These are phyloP conservation scores for Schizochytrium sp. DNA, from an alignment of 108 stramenopile genomes.

Conservation along the genomic window DNA sequence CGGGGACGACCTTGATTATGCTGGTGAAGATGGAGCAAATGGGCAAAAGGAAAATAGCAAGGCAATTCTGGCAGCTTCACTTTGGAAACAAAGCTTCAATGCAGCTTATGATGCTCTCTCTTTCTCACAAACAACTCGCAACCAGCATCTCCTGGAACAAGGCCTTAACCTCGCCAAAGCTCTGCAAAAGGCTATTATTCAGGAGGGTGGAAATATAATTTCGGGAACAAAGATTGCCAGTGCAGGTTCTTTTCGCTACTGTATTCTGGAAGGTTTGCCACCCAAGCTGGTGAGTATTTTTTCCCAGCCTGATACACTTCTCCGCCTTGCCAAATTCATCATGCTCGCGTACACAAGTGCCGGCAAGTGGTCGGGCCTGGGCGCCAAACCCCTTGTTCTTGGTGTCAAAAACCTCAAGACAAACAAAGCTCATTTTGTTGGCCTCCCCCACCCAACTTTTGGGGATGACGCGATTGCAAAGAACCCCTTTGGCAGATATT, in stretches of 20 bases:
- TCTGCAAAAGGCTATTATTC: constrained; percentile 22
- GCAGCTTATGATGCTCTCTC: constrained; percentile 24
- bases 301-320: constrained; percentile 46
- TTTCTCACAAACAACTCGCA: not conserved
- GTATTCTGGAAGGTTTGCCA: constrained; percentile 34
- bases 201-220: constrained; percentile 32
- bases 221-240: constrained; percentile 27
- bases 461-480: not conserved
- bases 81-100: constrained; percentile 42
- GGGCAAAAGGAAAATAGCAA: not conserved
- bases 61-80: not conserved
- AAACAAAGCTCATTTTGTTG: constrained; percentile 38
- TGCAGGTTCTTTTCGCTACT: constrained; percentile 35
- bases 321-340: not conserved
- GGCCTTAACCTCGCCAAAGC: constrained; percentile 41
- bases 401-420: constrained; percentile 32
- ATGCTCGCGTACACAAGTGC: constrained; percentile 28
- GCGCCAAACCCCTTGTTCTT: constrained; percentile 43
- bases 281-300: constrained; percentile 60
- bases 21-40: not conserved
- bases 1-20: not conserved
- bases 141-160: constrained; percentile 18
- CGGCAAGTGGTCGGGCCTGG: constrained; percentile 40
- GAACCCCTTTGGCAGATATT: constrained; percentile 40
- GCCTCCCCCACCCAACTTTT: not conserved